Conservation (phyloP, 257 asterid species). For the Solanum infundibuliforme region DNA sequence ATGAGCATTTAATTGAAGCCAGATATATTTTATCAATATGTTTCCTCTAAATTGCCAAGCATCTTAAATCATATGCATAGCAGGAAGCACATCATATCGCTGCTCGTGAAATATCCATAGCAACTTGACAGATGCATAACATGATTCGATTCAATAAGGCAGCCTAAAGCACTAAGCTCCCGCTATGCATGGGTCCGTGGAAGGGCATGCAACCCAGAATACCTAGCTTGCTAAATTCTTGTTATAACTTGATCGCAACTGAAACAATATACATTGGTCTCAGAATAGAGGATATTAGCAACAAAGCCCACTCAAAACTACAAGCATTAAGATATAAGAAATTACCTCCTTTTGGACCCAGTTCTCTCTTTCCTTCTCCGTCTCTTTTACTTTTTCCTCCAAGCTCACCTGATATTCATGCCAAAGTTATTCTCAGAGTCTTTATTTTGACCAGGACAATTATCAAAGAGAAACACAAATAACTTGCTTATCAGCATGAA, state of each 20-base stretch:
- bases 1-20: neutral
- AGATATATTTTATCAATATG: neutral
- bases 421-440: neutral
- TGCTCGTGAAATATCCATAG: neutral
- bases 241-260: neutral
- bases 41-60: neutral
- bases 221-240: neutral
- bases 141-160: neutral
- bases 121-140: neutral
- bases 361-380: slow-evolving; percentile 47
- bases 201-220: neutral
- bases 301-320: neutral
- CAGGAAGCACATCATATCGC: neutral
- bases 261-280: neutral
- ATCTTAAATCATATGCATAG: neutral
- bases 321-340: slow-evolving; percentile 2
- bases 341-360: slow-evolving; percentile 59
- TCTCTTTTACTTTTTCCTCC: slow-evolving; percentile 42
- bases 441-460: neutral
- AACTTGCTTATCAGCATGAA: neutral
- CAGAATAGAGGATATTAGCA: neutral
- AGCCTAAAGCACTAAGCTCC: neutral
- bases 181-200: neutral
- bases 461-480: neutral
- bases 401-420: slow-evolving; percentile 40